A percentile compares a stretch with the other conserved stretches of the same genome.
phyloP scores from a whole-genome alignment of 2,329 filamentous ascomycete genomes.

The Elsinoe arachidis region DNA sequence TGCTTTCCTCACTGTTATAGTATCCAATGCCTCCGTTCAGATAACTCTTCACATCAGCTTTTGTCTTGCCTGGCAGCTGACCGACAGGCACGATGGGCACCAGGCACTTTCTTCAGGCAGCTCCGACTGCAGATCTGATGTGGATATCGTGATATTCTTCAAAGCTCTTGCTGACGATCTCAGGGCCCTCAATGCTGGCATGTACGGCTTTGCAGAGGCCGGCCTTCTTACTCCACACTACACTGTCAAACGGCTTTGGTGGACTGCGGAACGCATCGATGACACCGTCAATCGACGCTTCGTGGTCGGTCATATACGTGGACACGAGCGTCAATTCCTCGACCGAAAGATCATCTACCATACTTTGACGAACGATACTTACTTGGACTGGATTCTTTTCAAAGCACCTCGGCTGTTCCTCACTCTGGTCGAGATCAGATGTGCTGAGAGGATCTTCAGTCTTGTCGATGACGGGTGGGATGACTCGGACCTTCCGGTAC shows the following conservation, averaged over 20 bases:
- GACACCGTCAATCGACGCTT: constrained; percentile 60
- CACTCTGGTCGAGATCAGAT: constrained; percentile 59
- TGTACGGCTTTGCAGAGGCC: constrained; percentile 43
- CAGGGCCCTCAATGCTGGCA: constrained; percentile 40
- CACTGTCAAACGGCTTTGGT: constrained; percentile 53
- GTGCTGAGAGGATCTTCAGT: constrained; percentile 65
- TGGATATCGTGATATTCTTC: neutral
- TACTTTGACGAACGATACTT: constrained; percentile 54
- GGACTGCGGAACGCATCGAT: constrained; percentile 62
- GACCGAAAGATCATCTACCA: constrained; percentile 58
- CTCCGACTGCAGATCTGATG: constrained; percentile 29
- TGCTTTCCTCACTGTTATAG: neutral
- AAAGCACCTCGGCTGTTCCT: constrained; percentile 63
- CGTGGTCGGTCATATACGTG: constrained; percentile 55
- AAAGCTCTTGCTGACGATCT: neutral
- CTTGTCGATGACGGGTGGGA: constrained; percentile 70
- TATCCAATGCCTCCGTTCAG: neutral
- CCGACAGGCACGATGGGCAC: constrained; percentile 24
- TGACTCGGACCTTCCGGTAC: constrained; percentile 64
- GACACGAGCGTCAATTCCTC: constrained; percentile 54
- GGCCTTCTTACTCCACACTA: constrained; percentile 42
- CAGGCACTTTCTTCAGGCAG: constrained; percentile 27
- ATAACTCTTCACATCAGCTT: too few species aligned
- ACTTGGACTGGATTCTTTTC: constrained; percentile 67
- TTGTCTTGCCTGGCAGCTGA: too few species aligned